Conservation (phyloP, 1,284 basidiomycete genomes). For the Pseudozyma pruni region DNA sequence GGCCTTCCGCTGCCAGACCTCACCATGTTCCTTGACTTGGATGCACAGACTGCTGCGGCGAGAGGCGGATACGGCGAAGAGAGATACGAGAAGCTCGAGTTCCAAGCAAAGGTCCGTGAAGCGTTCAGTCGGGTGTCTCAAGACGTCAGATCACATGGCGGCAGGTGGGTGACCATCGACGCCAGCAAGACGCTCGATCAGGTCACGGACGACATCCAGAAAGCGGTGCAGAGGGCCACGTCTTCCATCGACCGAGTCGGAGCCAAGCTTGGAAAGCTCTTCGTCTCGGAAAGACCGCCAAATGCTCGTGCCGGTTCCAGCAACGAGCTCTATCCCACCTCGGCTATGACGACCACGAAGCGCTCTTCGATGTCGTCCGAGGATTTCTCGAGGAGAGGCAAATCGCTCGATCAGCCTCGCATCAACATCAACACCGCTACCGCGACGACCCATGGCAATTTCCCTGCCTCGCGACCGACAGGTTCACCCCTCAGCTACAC, state of each 20-base stretch:
- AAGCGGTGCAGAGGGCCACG: slow-evolving; percentile 31
- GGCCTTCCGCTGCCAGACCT: slow-evolving; percentile 89
- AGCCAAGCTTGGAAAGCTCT: slow-evolving; percentile 30
- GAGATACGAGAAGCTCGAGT: slow-evolving; percentile 71
- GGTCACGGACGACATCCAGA: slow-evolving; percentile 56
- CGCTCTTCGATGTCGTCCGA: slow-evolving; percentile 19
- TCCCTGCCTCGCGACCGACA: slow-evolving; percentile 21
- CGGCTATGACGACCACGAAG: slow-evolving; percentile 9
- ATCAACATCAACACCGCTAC: slow-evolving; percentile 14
- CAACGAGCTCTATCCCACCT: slow-evolving; percentile 26
- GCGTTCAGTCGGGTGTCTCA: slow-evolving; percentile 54
- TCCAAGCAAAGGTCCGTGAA: slow-evolving; percentile 66
- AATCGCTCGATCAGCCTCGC: slow-evolving; percentile 27
- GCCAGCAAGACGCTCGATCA: slow-evolving; percentile 56
- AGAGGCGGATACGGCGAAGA: slow-evolving; percentile 92
- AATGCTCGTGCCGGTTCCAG: slow-evolving; percentile 23
- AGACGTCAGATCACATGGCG: slow-evolving; percentile 44
- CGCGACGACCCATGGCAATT: slow-evolving; percentile 11
- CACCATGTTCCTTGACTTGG: slow-evolving; percentile 85
- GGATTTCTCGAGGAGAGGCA: slow-evolving; percentile 9
- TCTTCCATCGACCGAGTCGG: slow-evolving; percentile 39
- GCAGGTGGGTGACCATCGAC: slow-evolving; percentile 56
- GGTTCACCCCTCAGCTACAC: slow-evolving; percentile 33
- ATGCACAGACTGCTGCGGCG: slow-evolving; percentile 76
- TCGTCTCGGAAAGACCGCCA: slow-evolving; percentile 22